Base-by-base conservation (phyloP, 371 early-diverging fungal genomes). In the Mortierella sp. region DNA sequence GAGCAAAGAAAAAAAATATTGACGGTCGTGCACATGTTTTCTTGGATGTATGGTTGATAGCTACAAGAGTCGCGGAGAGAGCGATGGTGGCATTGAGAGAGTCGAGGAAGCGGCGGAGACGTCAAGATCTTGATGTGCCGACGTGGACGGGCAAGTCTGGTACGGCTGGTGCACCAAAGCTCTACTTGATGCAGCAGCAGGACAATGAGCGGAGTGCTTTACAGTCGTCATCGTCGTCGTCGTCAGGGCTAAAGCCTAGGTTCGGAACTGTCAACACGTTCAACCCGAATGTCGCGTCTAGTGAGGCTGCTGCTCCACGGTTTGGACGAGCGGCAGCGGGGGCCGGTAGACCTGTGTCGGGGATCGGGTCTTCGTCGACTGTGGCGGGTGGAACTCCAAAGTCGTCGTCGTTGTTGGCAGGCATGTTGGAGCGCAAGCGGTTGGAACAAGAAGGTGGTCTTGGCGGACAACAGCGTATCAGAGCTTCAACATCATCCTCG, bases 91-190 rank as follows among this genome's bases (percentile, higher is more conserved):
- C 91, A 2, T 75, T 94, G 44, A 91, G 89, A 63, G 90, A 91
- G 60, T 92, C 93, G 3, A 81, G 91, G 35, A 88, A 89, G 56
- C 82, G 88, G 38, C 83, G 90, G 35, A 78, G 82, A 60, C 80
- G 88, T 14, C 71, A 83, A 43, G 90, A 90, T 55, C 88, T 94
- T 21, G 89, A 89, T 27, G 90, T 89, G 14, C 95, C 95, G 8
- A 95, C 94, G 2, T 94, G 94, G 95, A 94, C 94, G 12, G 94
- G 95, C 1, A 90, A 91, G 43, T 93, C 91, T 6, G 94, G 93
- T 55, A 85, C 79, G 43, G 86, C 83, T 11, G 87, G 79, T 0
- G 81, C 85, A 2, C 83, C 82, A 54, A 80, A 72, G 78, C 44
- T 74, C 3, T 82, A 68, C 41, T 49, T 82, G 24, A 72, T 83